Evolutionary conservation across 441 rosid species (phyloP).

Genomic region (Populus tomentosa): DNA sequence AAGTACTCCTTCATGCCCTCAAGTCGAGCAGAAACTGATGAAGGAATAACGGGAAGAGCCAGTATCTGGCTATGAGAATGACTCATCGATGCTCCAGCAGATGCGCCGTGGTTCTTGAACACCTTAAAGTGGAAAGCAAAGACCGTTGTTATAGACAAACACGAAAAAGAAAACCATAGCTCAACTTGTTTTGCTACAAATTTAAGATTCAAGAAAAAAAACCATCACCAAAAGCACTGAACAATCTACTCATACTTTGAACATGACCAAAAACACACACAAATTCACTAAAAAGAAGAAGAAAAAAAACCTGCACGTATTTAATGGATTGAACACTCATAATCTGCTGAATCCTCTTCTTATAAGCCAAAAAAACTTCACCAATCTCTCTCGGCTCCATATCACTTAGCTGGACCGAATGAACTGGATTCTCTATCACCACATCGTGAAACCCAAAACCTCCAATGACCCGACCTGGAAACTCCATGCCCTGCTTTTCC

Average conservation of each 20-base stretch:
- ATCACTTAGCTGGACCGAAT: constrained; percentile 57
- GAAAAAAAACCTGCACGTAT: constrained; percentile 53
- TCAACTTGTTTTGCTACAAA: too few relatives aligned
- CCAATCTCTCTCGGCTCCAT: constrained; percentile 47
- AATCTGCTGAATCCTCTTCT: constrained; percentile 67
- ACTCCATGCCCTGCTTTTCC: neutral
- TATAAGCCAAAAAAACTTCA: constrained; percentile 54
- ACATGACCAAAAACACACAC: neutral
- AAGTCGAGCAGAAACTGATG: constrained; percentile 50
- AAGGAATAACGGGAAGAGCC: constrained; percentile 71
- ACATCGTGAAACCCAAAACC: constrained; percentile 87
- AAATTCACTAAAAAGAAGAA: neutral
- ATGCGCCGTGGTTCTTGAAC: constrained; percentile 85
- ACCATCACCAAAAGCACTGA: too few relatives aligned
- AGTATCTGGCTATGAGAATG: constrained; percentile 86
- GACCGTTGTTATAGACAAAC: neutral
- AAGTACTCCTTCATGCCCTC: constrained; percentile 52
- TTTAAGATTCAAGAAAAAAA: too few relatives aligned
- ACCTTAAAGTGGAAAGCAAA: constrained; percentile 43
- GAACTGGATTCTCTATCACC: constrained; percentile 72
- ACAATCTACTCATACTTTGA: too few relatives aligned
- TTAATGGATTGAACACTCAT: constrained; percentile 42
- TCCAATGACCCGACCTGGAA: constrained; percentile 18
- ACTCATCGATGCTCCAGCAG: constrained; percentile 90
- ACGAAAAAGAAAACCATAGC: too few relatives aligned